Percentiles rank a stretch among this genome's conserved stretches.
These are phyloP conservation scores for Copromyces sp. DNA, from an alignment of 495 filamentous ascomycete genomes.

Conservation along the genomic window DNA sequence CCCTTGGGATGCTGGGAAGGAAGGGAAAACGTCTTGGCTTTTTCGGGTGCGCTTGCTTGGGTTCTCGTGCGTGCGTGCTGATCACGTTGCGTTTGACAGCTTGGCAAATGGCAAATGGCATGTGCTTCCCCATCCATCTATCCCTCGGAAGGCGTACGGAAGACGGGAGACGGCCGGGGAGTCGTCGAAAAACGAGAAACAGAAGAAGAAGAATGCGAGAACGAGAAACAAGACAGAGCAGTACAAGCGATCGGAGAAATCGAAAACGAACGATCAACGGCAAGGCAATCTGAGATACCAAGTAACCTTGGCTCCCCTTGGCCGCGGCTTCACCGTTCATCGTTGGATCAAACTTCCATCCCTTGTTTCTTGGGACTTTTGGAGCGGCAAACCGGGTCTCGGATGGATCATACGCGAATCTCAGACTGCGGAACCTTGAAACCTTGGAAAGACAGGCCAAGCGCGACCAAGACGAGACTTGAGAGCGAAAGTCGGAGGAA, in stretches of 20 bases:
- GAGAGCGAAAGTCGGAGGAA: not conserved
- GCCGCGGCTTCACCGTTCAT: not conserved
- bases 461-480: not conserved
- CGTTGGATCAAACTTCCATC: not conserved
- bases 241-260: not conserved
- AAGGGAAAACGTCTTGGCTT: not conserved
- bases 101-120: not conserved
- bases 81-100: not conserved
- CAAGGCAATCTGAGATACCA: not conserved
- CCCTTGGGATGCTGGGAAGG: not conserved
- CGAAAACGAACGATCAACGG: not conserved
- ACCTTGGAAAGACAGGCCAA: not conserved
- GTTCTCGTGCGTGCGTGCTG: not conserved
- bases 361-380: not conserved
- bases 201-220: not conserved
- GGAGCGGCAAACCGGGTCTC: not conserved
- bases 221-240: not conserved
- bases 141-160: not conserved
- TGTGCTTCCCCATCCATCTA: not conserved
- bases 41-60: not conserved
- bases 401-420: not conserved
- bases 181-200: not conserved
- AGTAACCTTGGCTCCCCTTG: not conserved
- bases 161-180: not conserved
- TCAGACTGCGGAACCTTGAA: not conserved